Evolutionary conservation across 208 protist species (phyloP), one percentile per base, ranked within the genome.

Genomic region (Strigomonas culicis): DNA sequence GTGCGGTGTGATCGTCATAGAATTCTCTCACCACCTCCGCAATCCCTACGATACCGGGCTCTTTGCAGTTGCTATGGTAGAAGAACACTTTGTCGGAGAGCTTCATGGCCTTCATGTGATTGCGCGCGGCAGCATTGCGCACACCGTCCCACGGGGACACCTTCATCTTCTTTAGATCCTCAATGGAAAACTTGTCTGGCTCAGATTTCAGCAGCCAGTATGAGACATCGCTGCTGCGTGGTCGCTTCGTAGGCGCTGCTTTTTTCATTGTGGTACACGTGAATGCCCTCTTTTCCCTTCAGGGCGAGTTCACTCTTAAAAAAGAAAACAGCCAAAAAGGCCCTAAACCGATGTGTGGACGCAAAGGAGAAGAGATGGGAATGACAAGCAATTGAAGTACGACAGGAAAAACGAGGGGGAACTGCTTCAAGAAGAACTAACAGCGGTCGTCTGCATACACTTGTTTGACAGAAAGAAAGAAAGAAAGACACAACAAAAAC

Each of bases 131-230:
- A 68, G 92, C 92, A 66, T 93, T 95, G 24, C 90, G 79, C 53
- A 95, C 87, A 2, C 90, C 90, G 55, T 95, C 90, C 90, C 90
- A 95, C 13, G 84, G 77, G 1, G 83, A 86, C 11, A 55, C 52
- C 11, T 21, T 63, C 59, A 80, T 75, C 25, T 66, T 65, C 22
- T 74, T 68, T 2, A 95, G 70, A 32, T 95, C 68, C 57, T 89
- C 86, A 52, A 92, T 92, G 6, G 83, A 91, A 47, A 92, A 95
- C 58, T 84, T 88, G 52, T 89, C 39, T 1, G 86, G 86, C 67
- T 95, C 89, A 19, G 84, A 92, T 59, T 95, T 95, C 86, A 95
- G 90, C 30, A 92, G 63, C 83, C 84, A 95, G 66, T 80, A 88
- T 61, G 76, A 68, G 30, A 79, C 51, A 13, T 66, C 65, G n/a